A percentile compares a stretch with the other conserved stretches of the same genome.
Conservation (phyloP, 2,329 filamentous ascomycete genomes). For the Cytospora mali region DNA sequence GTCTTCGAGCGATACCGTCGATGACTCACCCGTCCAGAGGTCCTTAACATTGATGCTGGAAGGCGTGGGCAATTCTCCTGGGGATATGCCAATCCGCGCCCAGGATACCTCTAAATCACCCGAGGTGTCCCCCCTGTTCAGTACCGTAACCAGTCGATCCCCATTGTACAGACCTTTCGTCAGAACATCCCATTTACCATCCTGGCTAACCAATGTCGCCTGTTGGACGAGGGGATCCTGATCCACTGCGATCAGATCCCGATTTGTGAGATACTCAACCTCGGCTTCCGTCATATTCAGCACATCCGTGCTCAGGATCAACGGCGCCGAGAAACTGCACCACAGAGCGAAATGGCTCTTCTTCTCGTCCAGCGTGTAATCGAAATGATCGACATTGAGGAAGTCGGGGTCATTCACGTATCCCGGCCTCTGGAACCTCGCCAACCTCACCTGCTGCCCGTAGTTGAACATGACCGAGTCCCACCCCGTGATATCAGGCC, state of each 20-base stretch:
- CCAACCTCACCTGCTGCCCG: conserved; percentile 44
- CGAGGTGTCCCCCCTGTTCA: conserved; percentile 44
- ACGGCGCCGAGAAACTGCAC: conserved; percentile 40
- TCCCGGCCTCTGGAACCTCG: conserved; percentile 42
- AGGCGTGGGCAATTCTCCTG: conserved; percentile 32
- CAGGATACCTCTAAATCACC: conserved; percentile 39
- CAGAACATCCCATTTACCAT: conserved; percentile 47
- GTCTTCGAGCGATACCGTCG: conserved; percentile 30
- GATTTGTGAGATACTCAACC: conserved; percentile 43
- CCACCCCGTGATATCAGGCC: conserved; percentile 46
- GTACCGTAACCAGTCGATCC: conserved; percentile 49
- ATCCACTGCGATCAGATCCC: conserved; percentile 45
- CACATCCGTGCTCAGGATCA: conserved; percentile 44
- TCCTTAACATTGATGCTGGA: conserved; percentile 41
- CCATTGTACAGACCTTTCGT: conserved; percentile 50
- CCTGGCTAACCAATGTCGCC: conserved; percentile 50
- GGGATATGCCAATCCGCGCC: conserved; percentile 41
- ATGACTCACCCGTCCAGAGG: conserved; percentile 45
- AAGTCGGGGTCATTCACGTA: conserved; percentile 45
- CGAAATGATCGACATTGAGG: conserved; percentile 41
- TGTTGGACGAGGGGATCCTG: conserved; percentile 47
- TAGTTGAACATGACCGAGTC: conserved; percentile 53
- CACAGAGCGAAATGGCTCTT: conserved; percentile 42
- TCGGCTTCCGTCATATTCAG: conserved; percentile 40
- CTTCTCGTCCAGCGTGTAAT: conserved; percentile 40